Base-by-base conservation (phyloP, 1,284 basidiomycete genomes). In the Termitomyces sp. region DNA sequence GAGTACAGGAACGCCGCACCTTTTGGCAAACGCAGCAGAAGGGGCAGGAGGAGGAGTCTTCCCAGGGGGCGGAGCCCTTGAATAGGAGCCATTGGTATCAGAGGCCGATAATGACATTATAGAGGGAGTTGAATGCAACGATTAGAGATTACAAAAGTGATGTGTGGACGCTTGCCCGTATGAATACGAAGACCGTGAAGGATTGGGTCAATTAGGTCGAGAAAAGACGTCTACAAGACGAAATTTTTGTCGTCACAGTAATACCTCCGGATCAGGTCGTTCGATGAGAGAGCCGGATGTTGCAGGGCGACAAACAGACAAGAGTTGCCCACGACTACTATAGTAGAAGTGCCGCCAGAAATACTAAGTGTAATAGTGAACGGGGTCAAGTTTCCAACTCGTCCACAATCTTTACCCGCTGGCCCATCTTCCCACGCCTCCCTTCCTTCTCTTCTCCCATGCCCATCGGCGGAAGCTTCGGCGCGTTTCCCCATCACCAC, bases 31-130 rank as follows among this genome's bases (percentile, higher is more conserved):
- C 31, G 89, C 91, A 62, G 91, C 90, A 58, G 91, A 93, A 54
- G 91, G 90, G 21, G 91, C 91, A 50, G 90, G 91, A 58, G 90
- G 90, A 57, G 91, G 90, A 2, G 91, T 92, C 74, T 92, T 92
- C 61, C 90, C 90, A 68, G 87, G 86, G 56, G 75, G 70, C 62
- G 88, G 78, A 68, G 80, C 82, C 76, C 87, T 85, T 66, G 85
- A 78, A 81, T 87, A 90, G 70, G 83, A 78, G 75, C 78, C 77
- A 72, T 79, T 83, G 74, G 82, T 86, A 82, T 88, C 86, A 68
- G 80, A 79, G 72, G 88, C 82, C 69, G 89, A 89, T 80, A 91
- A 83, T 78, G 88, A 91, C 88, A 90, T 90, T 86, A 85, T 84
- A 84, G 70, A 69, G 70, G 74, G 67, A 60, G 76, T 76, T 76